Evolutionary conservation across 2,329 filamentous ascomycete species (phyloP).

Genomic region (Botrytis squamosa): DNA sequence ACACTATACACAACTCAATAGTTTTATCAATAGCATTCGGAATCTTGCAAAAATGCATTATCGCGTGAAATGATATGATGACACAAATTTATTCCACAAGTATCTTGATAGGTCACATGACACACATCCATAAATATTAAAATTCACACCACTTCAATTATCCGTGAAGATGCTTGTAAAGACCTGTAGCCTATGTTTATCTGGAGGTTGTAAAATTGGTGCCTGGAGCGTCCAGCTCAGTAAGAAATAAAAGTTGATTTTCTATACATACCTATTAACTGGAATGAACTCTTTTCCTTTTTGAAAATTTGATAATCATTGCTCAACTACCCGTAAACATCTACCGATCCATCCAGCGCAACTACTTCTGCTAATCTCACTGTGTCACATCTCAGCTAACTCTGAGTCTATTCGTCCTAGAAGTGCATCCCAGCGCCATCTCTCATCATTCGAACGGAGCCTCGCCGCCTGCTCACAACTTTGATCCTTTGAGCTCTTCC

Average conservation of each 20-base stretch:
- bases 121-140: background rate
- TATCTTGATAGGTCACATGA: background rate
- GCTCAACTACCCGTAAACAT: background rate
- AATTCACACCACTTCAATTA: background rate
- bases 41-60: fast-evolving
- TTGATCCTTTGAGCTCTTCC: background rate
- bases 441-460: background rate
- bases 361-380: background rate
- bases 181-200: background rate
- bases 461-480: background rate
- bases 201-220: too few species aligned
- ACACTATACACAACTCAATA: background rate
- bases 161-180: background rate
- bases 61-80: background rate
- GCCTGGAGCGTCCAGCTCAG: background rate
- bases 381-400: background rate
- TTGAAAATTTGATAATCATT: background rate
- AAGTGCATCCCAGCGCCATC: background rate
- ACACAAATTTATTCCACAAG: fast-evolving
- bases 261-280: background rate
- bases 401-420: background rate
- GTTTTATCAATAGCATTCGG: background rate
- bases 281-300: background rate
- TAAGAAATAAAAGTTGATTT: background rate
- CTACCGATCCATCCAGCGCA: background rate